Conservation (phyloP, 768 basidiomycete genomes). For the Rhodotorula kratochvilovae region DNA sequence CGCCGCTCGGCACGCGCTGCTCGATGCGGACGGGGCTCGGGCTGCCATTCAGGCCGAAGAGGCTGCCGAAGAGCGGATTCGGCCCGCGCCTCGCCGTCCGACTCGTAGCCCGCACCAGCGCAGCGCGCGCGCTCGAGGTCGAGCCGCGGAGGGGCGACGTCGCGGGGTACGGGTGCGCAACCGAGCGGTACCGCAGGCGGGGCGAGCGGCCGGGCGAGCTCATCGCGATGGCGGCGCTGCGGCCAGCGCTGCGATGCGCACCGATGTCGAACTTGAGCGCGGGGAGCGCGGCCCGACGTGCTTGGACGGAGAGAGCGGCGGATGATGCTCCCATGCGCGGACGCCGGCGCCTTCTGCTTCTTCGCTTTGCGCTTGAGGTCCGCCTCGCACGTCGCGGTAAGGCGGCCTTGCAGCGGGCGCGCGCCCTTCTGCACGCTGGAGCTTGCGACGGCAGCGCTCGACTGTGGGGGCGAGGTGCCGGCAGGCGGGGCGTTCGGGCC, state of each 20-base stretch:
- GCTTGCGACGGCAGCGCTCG: background rate
- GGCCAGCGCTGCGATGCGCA: background rate
- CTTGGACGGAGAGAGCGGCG: constrained; percentile 35
- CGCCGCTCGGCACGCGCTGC: background rate
- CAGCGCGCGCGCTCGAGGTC: background rate
- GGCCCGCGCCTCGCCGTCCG: constrained; percentile 12
- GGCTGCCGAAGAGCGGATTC: constrained; percentile 16
- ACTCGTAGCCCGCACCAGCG: constrained; percentile 7
- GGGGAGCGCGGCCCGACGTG: constrained; percentile 36
- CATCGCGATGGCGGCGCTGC: constrained; percentile 11
- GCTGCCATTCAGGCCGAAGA: constrained; percentile 21
- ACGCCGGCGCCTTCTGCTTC: background rate
- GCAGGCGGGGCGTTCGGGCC: background rate
- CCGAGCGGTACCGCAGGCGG: constrained; percentile 7
- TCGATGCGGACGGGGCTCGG: constrained; percentile 21
- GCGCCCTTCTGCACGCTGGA: background rate
- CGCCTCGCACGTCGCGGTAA: constrained; percentile 38
- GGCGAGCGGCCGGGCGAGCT: constrained; percentile 33
- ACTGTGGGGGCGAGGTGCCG: background rate
- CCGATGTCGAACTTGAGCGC: constrained; percentile 15
- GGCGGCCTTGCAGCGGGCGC: constrained; percentile 33
- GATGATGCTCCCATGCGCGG: constrained; percentile 1
- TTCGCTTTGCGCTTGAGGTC: constrained; percentile 33
- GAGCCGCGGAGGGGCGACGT: constrained; percentile 28
- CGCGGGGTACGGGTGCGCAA: background rate